Conservation (phyloP, 1,139 yeast genomes). For the Kodamaea fungicola region DNA sequence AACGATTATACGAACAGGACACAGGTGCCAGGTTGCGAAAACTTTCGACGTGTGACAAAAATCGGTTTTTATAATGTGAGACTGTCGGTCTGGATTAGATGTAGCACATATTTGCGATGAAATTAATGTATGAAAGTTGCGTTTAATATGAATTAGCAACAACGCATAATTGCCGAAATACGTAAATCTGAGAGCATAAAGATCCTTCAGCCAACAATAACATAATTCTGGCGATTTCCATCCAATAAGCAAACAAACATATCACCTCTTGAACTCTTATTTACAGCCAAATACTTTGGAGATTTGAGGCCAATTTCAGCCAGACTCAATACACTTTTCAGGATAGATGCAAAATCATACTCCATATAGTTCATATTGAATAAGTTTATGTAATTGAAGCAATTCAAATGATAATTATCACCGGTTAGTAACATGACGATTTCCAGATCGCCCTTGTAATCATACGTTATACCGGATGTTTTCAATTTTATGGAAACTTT, state of each 20-base stretch:
- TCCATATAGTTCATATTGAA: conserved; percentile 3
- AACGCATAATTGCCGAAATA: too few relatives aligned
- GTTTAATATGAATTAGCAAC: too few relatives aligned
- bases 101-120: too few relatives aligned
- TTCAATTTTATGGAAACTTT: conserved; percentile 4
- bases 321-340: conserved; percentile 4
- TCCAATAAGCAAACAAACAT: conserved; percentile 42
- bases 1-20: too few relatives aligned
- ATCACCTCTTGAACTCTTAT: conserved; percentile 13
- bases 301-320: conserved; percentile 9
- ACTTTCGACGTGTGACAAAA: too few relatives aligned
- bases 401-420: conserved; percentile 7
- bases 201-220: conserved; percentile 19
- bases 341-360: conserved; percentile 9
- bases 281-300: conserved; percentile 27
- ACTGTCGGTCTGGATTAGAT: too few relatives aligned
- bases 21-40: too few relatives aligned
- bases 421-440: conserved; percentile 12
- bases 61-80: too few relatives aligned
- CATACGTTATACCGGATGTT: conserved; percentile 10
- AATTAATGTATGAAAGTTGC: too few relatives aligned
- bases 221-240: conserved; percentile 33
- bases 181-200: too few relatives aligned
- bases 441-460: conserved; percentile 12
- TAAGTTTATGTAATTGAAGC: conserved; percentile 10